Conservation (phyloP, 2,329 filamentous ascomycete genomes). For the Botrytis byssoidea region DNA sequence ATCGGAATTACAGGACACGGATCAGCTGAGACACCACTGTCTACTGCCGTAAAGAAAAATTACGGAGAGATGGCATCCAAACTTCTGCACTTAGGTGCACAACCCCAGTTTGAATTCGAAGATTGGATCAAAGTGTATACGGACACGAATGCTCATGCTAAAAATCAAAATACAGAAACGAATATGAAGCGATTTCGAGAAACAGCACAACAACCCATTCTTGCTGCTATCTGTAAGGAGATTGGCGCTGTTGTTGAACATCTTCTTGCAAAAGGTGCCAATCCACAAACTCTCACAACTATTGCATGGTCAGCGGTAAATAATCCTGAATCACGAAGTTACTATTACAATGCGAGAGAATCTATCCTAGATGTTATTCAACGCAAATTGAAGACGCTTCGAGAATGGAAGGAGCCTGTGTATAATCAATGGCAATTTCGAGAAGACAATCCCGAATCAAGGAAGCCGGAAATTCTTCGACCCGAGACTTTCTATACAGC, state of each 20-base stretch:
- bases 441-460: background rate
- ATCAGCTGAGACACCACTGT: conserved; percentile 52
- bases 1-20: conserved; percentile 48
- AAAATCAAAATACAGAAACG: conserved; percentile 45
- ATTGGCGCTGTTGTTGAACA: conserved; percentile 47
- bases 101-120: conserved; percentile 59
- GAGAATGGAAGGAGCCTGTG: conserved; percentile 29
- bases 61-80: conserved; percentile 55
- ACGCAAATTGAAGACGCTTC: conserved; percentile 50
- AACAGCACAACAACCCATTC: conserved; percentile 61
- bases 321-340: conserved; percentile 25
- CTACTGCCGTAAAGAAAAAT: conserved; percentile 55
- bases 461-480: conserved; percentile 36
- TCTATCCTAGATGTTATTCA: conserved; percentile 62
- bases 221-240: conserved; percentile 56
- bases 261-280: conserved; percentile 62
- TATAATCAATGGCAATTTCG: conserved; percentile 6
- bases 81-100: conserved; percentile 63
- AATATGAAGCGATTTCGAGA: conserved; percentile 51
- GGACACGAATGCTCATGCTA: conserved; percentile 42
- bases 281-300: conserved; percentile 56
- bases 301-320: conserved; percentile 31
- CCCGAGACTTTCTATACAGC: conserved; percentile 52
- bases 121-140: conserved; percentile 60
- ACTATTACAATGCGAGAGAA: conserved; percentile 37